Percentiles rank a stretch among this genome's conserved stretches.
phyloP scores from a whole-genome alignment of 2,329 filamentous ascomycete species.

The Diplodia sapinea region DNA sequence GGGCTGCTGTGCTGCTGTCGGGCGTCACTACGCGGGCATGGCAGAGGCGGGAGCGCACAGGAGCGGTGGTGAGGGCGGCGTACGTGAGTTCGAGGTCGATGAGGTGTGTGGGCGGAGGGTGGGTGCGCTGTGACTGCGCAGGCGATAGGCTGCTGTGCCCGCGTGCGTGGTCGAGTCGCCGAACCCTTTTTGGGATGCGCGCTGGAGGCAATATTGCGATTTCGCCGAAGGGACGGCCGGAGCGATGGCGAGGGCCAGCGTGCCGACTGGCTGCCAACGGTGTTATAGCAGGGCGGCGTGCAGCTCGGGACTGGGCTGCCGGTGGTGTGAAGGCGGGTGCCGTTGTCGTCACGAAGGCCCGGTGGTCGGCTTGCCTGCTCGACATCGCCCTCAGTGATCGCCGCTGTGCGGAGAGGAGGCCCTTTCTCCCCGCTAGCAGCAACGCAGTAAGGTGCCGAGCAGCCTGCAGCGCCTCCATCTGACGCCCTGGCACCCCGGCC shows the following conservation, averaged over 20 bases:
- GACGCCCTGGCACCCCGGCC: conserved; percentile 18
- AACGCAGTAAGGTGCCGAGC: conserved; percentile 26
- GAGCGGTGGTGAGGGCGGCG: background rate
- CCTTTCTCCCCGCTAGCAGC: conserved; percentile 23
- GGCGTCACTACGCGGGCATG: conserved; percentile 23
- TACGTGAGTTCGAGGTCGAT: background rate
- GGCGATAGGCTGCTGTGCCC: conserved; percentile 26
- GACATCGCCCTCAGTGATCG: conserved; percentile 12
- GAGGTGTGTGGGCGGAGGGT: conserved; percentile 14
- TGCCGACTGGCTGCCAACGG: background rate
- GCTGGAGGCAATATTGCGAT: conserved; percentile 28
- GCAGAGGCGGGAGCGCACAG: conserved; percentile 10
- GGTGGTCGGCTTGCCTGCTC: conserved; percentile 4
- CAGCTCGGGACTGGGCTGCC: background rate
- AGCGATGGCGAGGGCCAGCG: conserved; percentile 8
- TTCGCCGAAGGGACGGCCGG: conserved; percentile 23
- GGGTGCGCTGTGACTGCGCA: conserved; percentile 22
- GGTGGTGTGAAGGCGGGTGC: conserved; percentile 16
- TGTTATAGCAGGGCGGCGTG: conserved; percentile 1
- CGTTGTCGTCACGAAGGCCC: conserved; percentile 18
- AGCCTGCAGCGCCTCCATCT: conserved; percentile 28
- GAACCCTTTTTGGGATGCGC: conserved; percentile 23
- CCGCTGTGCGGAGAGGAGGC: conserved; percentile 28
- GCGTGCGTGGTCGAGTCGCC: conserved; percentile 22
- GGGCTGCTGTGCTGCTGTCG: conserved; percentile 3